These are phyloP conservation scores for Leccinum ochraceum DNA, from an alignment of 768 basidiomycete species.

Conservation along the genomic window DNA sequence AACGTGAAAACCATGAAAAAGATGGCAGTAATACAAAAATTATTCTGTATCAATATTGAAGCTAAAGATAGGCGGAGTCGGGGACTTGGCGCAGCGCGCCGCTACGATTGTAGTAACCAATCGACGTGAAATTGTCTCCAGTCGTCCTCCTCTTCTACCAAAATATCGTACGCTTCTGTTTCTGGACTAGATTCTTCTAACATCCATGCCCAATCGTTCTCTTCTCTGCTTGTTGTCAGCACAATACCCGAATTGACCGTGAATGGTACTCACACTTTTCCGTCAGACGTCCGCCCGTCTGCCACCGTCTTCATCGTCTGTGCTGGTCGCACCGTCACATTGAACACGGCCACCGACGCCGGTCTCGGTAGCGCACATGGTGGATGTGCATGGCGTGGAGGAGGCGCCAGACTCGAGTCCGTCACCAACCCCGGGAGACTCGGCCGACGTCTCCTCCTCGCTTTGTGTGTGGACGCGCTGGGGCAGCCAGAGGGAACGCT, in stretches of 20 bases:
- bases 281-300: not conserved
- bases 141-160: conserved; percentile 41
- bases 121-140: conserved; percentile 61
- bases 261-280: conserved; percentile 9
- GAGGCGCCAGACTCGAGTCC: conserved; percentile 5
- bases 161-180: conserved; percentile 8
- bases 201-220: conserved; percentile 20
- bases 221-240: not conserved
- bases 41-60: too few relatives aligned
- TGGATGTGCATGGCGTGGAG: not conserved
- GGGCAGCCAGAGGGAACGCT: not conserved
- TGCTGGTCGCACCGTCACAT: not conserved
- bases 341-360: conserved; percentile 17
- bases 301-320: too few relatives aligned
- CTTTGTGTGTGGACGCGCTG: not conserved
- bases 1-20: too few relatives aligned
- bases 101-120: conserved; percentile 27
- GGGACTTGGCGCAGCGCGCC: too few relatives aligned
- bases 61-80: too few relatives aligned
- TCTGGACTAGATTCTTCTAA: conserved; percentile 34
- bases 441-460: conserved; percentile 7
- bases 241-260: not conserved
- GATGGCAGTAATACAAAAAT: too few relatives aligned
- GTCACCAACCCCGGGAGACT: conserved; percentile 4
- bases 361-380: conserved; percentile 7